Conservation (phyloP, 345 rosid species). For the Excoecaria cochinchinensis region DNA sequence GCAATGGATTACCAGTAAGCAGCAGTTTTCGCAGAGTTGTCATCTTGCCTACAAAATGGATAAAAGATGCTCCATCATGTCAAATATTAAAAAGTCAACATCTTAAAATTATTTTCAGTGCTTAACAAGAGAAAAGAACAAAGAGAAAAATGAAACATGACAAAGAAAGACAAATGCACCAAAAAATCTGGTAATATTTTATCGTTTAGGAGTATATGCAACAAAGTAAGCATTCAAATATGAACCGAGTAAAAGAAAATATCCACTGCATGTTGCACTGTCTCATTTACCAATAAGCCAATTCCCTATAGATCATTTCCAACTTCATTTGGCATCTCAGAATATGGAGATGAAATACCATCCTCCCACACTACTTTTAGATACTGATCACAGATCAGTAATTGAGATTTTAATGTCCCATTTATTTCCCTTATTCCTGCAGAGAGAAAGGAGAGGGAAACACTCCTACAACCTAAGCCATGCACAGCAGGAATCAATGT, state of each 20-base stretch:
- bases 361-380: neutral
- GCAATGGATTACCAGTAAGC: slow-evolving; percentile 80
- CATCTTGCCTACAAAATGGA: slow-evolving; percentile 63
- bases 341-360: neutral
- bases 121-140: neutral
- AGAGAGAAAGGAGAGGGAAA: neutral
- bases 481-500: neutral
- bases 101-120: neutral
- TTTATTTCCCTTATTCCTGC: neutral
- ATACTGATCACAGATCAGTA: neutral
- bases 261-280: neutral
- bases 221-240: neutral
- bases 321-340: neutral
- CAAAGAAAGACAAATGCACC: neutral
- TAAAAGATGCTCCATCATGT: neutral
- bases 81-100: neutral
- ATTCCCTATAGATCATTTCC: neutral
- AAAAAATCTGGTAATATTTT: neutral
- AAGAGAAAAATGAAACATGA: neutral
- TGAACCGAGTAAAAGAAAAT: neutral
- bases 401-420: neutral
- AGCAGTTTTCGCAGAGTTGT: slow-evolving; percentile 70
- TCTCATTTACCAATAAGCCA: neutral
- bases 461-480: neutral
- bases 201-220: neutral